Evolutionary conservation across 352 stramenopile species (phyloP).

Genomic region (Pythium guiyangense): DNA sequence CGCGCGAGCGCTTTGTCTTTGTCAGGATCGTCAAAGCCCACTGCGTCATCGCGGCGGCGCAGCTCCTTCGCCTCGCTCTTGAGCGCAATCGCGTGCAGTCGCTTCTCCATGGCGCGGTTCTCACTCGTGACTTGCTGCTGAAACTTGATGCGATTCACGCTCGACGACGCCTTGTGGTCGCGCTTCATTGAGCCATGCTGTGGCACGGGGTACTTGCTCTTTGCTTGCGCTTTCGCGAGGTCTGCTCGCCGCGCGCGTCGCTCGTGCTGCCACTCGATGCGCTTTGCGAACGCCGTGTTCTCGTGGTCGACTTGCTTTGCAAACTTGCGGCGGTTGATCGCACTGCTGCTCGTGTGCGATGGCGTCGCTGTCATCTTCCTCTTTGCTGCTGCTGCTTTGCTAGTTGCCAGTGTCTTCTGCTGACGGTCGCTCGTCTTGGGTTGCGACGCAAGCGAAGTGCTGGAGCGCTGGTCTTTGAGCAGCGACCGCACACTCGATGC

Average conservation of each 20-base stretch:
- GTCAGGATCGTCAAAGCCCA: conserved; percentile 22
- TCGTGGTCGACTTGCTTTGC: conserved; percentile 51
- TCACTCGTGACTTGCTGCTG: conserved; percentile 39
- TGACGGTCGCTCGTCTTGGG: conserved; percentile 1
- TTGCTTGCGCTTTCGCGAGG: conserved; percentile 27
- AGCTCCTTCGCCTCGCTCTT: neutral
- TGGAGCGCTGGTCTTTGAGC: neutral
- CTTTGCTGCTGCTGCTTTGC: neutral
- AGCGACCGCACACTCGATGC: neutral
- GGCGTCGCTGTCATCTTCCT: conserved; percentile 7
- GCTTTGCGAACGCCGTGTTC: conserved; percentile 54
- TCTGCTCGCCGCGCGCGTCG: conserved; percentile 20
- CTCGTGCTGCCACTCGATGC: conserved; percentile 31
- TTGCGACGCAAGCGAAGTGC: conserved; percentile 1
- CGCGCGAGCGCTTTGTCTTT: conserved; percentile 40
- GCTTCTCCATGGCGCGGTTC: conserved; percentile 52
- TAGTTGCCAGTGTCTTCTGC: neutral
- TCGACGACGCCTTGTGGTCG: conserved; percentile 51
- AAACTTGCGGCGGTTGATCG: conserved; percentile 48
- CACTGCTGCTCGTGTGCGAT: conserved; percentile 42
- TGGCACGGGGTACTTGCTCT: conserved; percentile 32
- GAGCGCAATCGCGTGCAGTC: conserved; percentile 31
- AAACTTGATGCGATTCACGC: conserved; percentile 60
- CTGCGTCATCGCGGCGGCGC: conserved; percentile 11
- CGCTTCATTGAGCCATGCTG: conserved; percentile 36